Evolutionary conservation across 2,329 filamentous ascomycete genomes (phyloP).

Genomic region (Talaromyces rugulosus): DNA sequence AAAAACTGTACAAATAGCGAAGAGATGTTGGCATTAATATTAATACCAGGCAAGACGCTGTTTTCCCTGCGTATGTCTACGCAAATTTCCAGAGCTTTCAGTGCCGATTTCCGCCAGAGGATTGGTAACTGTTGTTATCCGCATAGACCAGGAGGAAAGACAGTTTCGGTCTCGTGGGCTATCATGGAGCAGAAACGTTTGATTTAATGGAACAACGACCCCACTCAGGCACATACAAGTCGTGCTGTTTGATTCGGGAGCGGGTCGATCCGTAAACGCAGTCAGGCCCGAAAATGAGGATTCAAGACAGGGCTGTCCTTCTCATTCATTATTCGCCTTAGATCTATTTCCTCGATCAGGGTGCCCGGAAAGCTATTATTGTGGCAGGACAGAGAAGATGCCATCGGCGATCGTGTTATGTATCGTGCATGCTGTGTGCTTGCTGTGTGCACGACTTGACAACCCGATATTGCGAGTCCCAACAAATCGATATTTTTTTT

Average conservation of each 20-base stretch:
- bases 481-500: background rate
- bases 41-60: background rate
- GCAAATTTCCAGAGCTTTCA: background rate
- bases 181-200: background rate
- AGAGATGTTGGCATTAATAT: background rate
- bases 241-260: background rate
- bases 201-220: background rate
- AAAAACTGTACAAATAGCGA: background rate
- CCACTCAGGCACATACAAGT: background rate
- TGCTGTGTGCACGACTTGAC: background rate
- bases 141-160: background rate
- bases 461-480: background rate
- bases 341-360: background rate
- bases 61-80: conserved; percentile 1
- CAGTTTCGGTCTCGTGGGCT: background rate
- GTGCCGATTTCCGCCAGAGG: background rate
- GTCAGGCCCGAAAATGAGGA: background rate
- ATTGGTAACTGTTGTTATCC: background rate
- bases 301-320: background rate
- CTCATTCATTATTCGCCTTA: background rate
- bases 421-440: background rate
- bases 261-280: background rate
- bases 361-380: background rate
- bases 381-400: background rate
- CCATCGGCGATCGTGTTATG: background rate